phyloP scores from a whole-genome alignment of 2,329 filamentous ascomycete genomes.

The Pseudocercospora musae region DNA sequence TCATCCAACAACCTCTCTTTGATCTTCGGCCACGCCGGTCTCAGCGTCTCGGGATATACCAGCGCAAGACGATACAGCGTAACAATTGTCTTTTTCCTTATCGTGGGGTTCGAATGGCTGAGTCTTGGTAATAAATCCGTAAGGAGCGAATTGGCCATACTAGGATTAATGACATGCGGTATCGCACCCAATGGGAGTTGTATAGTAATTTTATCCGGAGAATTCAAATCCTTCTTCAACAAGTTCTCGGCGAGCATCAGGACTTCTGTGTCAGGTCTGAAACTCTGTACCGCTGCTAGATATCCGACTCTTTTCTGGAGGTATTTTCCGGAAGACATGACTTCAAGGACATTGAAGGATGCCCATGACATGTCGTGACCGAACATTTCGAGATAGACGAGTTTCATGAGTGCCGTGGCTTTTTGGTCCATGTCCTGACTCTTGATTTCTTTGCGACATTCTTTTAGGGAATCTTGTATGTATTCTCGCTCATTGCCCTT shows the following conservation, averaged over 20 bases:
- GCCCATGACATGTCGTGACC: constrained; percentile 99
- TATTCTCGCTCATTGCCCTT: constrained; percentile 95
- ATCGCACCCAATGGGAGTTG: constrained; percentile 82
- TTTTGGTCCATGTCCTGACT: constrained; percentile 97
- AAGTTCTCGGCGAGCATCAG: constrained; percentile 96
- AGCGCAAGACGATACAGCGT: constrained; percentile 89
- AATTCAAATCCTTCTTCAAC: constrained; percentile 86
- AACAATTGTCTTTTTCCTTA: constrained; percentile 94
- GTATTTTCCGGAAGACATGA: constrained; percentile 96
- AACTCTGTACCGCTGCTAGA: constrained; percentile 91
- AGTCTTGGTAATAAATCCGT: constrained; percentile 82
- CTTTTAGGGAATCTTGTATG: constrained; percentile 86
- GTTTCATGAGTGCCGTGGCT: constrained; percentile 89
- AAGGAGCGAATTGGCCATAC: constrained; percentile 83
- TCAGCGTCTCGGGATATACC: constrained; percentile 92
- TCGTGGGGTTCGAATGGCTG: constrained; percentile 76
- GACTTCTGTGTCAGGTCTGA: constrained; percentile 91
- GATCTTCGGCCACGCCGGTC: constrained; percentile 94
- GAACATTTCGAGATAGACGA: constrained; percentile 98
- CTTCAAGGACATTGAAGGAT: constrained; percentile 94
- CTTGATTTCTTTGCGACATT: constrained; percentile 91
- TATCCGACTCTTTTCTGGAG: constrained; percentile 95
- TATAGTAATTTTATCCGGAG: constrained; percentile 70
- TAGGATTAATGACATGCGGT: constrained; percentile 92
- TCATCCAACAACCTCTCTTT: constrained; percentile 91